Percentiles rank a stretch among this genome's conserved stretches.
phyloP scores from a whole-genome alignment of 2,329 filamentous ascomycete genomes.

The Fusarium sp. region DNA sequence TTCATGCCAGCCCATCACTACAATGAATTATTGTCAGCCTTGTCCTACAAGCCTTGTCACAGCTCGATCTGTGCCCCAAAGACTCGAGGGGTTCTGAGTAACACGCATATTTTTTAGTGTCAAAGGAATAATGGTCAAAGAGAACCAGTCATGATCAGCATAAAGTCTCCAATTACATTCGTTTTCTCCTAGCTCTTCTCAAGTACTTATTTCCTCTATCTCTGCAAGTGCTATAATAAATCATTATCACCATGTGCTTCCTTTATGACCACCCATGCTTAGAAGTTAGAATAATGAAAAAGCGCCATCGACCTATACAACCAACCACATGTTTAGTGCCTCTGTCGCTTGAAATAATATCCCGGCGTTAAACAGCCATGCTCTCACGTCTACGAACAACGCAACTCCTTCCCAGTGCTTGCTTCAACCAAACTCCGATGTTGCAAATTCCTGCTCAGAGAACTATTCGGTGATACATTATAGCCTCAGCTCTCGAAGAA shows the following conservation, averaged over 20 bases:
- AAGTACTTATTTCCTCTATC: neutral
- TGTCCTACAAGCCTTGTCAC: conserved; percentile 35
- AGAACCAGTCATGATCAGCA: neutral
- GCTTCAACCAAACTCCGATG: conserved; percentile 16
- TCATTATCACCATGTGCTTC: conserved; percentile 47
- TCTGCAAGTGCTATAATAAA: conserved; percentile 28
- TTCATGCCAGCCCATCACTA: conserved; percentile 1
- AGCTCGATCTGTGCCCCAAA: conserved; percentile 17
- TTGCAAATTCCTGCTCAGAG: conserved; percentile 2
- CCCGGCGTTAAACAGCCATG: conserved; percentile 21
- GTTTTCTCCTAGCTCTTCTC: conserved; percentile 24
- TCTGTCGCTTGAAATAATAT: conserved; percentile 18
- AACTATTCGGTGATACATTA: conserved; percentile 70
- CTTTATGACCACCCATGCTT: conserved; percentile 42
- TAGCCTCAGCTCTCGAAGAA: conserved; percentile 86
- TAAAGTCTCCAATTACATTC: conserved; percentile 41
- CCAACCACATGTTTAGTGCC: conserved; percentile 27
- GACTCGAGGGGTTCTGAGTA: conserved; percentile 31
- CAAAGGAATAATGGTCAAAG: neutral
- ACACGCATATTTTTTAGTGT: neutral
- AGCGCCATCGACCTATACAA: conserved; percentile 40
- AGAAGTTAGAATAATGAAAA: conserved; percentile 35
- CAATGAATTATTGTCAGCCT: conserved; percentile 29
- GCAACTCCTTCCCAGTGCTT: conserved; percentile 21
- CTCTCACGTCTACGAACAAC: conserved; percentile 33